phyloP scores from a whole-genome alignment of 805 yeast genomes.

The Schizosaccharomyces octosporus region DNA sequence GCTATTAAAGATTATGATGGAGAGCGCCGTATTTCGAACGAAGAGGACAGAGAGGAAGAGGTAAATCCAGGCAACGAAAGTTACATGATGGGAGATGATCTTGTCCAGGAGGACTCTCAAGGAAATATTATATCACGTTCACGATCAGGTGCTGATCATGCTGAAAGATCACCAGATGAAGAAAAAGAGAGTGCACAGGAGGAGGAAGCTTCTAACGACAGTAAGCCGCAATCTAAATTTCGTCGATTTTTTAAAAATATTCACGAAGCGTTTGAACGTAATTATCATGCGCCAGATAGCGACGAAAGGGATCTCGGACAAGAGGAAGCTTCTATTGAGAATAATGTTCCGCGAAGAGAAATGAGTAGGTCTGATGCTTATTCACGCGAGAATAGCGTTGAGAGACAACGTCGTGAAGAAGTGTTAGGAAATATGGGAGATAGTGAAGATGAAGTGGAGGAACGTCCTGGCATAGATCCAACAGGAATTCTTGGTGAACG shows the following conservation, averaged over 20 bases:
- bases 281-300: slow-evolving; percentile 4
- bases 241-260: neutral
- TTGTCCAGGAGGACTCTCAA: slow-evolving; percentile 57
- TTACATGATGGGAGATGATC: slow-evolving; percentile 41
- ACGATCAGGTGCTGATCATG: slow-evolving; percentile 11
- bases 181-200: neutral
- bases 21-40: neutral
- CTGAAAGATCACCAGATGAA: neutral
- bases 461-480: neutral
- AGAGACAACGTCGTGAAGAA: slow-evolving; percentile 16
- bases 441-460: neutral
- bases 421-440: neutral
- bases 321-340: slow-evolving; percentile 3
- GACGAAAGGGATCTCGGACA: neutral
- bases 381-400: slow-evolving; percentile 7
- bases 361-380: slow-evolving; percentile 3
- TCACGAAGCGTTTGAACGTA: slow-evolving; percentile 4
- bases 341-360: slow-evolving; percentile 5
- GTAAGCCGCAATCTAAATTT: neutral
- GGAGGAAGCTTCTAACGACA: too few species aligned
- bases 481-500: neutral
- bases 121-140: slow-evolving; percentile 46
- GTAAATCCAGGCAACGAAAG: slow-evolving; percentile 15
- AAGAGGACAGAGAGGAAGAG: slow-evolving; percentile 6
- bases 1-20: neutral